Evolutionary conservation across 495 filamentous ascomycete species (phyloP), one percentile per base, ranked within the genome.

Genomic region (Parachaetomium inaequale): DNA sequence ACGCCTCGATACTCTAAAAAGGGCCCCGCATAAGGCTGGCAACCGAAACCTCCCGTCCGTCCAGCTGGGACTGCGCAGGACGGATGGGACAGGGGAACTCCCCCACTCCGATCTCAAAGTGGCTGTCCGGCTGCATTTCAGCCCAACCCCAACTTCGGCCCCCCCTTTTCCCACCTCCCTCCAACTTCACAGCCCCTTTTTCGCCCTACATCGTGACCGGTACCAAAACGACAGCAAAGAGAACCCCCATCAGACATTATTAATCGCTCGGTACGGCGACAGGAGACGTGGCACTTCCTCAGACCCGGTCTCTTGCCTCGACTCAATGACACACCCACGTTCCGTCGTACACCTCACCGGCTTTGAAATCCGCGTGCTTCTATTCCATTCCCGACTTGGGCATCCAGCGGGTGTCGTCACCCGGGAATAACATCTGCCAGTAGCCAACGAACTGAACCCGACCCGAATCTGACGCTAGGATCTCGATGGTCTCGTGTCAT

Each of bases 101-200:
- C 54, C 55, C 55, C 40, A 56, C 54, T 45, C 34, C 25, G 15
- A 46, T 46, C 38, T 19, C 54, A 11, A n/a, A 23, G 40, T 57
- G 40, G 36, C 53, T 25, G 43, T 43, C 45, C 31, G 28, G 26
- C 47, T 46, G 58, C 58, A 60, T 60, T 53, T 34, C 58, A 60
- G 49, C 58, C 58, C 58, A 60, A 60, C 58, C 58, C 47, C 23
- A 58, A 47, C 5, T 45, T n/a, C 38, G 15, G 49, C 21, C 58
- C 42, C 42, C 42, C 55, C 55, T 49, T 58, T 29, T 29, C 25
- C 56, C 56, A 17, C 40, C 40, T 6, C 6, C 23, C 19, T 12
- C 29, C 47, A 54, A 42, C 19, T 2, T 5, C 32, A 29, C 19
- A 19, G 23, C 21, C 15, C 25, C 40, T 14, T 26, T 6, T 14